Percentiles rank a stretch among this genome's conserved stretches.
Evolutionary conservation across 1,139 yeast genomes (phyloP).

Genomic region (Saccharomyces hybrid): DNA sequence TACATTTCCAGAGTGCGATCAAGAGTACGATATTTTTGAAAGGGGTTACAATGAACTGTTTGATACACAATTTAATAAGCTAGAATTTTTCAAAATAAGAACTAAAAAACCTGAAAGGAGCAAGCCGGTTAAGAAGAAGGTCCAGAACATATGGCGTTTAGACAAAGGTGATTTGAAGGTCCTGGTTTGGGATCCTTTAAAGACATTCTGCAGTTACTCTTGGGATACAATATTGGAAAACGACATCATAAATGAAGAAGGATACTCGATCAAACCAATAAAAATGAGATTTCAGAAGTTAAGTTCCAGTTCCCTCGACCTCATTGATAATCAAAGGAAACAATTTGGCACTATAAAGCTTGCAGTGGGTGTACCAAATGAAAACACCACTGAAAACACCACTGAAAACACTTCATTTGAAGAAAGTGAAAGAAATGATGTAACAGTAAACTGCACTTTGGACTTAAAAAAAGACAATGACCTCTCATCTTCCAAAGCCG

Average conservation of each 20-base stretch:
- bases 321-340: slow-evolving; percentile 11
- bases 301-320: slow-evolving; percentile 6
- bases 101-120: background rate
- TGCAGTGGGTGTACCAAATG: background rate
- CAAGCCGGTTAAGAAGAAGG: background rate
- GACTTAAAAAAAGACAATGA: background rate
- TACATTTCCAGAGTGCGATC: background rate
- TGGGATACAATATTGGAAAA: background rate
- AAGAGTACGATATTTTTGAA: background rate
- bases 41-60: slow-evolving; percentile 5
- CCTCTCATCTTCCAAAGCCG: background rate
- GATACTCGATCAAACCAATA: background rate
- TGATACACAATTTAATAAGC: slow-evolving; percentile 14
- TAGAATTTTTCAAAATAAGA: slow-evolving; percentile 16
- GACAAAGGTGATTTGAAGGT: slow-evolving; percentile 9
- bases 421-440: background rate
- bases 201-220: background rate
- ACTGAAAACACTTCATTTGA: background rate
- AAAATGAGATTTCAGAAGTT: slow-evolving; percentile 5
- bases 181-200: slow-evolving; percentile 21
- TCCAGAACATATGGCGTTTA: slow-evolving; percentile 12
- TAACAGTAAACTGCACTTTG: background rate
- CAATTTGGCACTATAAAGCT: slow-evolving; percentile 7
- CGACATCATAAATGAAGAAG: background rate
- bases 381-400: background rate